These are phyloP conservation scores for Flaveria brownii DNA, from an alignment of 129 eudicot genomes.

Conservation along the genomic window DNA sequence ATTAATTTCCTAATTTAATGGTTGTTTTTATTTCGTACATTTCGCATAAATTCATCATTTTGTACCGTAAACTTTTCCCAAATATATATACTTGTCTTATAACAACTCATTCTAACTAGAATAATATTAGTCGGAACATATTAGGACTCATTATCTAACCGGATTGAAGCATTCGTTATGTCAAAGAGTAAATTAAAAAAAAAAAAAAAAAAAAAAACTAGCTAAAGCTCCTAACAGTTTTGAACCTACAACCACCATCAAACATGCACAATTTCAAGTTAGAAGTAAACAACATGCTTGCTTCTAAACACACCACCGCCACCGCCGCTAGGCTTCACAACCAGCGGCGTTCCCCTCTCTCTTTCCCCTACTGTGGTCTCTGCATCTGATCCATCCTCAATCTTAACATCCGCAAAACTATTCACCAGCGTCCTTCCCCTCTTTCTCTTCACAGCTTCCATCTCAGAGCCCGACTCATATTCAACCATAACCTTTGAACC, in stretches of 20 bases:
- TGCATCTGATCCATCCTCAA: neutral
- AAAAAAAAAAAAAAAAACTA: no score
- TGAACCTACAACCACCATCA: constrained; percentile 7
- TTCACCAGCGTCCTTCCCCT: neutral
- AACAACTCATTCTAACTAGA: no score
- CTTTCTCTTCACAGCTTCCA: constrained; percentile 5
- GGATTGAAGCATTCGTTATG: no score
- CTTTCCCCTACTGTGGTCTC: neutral
- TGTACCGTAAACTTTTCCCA: no score
- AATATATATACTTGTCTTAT: no score
- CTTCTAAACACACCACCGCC: neutral
- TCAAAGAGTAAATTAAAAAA: no score
- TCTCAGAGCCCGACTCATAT: neutral
- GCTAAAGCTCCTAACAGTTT: neutral
- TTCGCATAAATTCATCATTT: no score
- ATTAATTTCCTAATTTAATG: no score
- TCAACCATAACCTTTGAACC: constrained; percentile 9
- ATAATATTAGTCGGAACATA: no score
- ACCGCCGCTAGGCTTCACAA: neutral
- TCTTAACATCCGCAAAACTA: neutral
- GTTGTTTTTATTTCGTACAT: no score
- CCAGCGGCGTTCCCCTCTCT: neutral
- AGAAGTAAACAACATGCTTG: constrained; percentile 34
- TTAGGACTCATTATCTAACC: no score
- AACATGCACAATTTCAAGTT: constrained; percentile 4